These are phyloP conservation scores for Quercus variabilis DNA, from an alignment of 306 rosid species.

Conservation along the genomic window DNA sequence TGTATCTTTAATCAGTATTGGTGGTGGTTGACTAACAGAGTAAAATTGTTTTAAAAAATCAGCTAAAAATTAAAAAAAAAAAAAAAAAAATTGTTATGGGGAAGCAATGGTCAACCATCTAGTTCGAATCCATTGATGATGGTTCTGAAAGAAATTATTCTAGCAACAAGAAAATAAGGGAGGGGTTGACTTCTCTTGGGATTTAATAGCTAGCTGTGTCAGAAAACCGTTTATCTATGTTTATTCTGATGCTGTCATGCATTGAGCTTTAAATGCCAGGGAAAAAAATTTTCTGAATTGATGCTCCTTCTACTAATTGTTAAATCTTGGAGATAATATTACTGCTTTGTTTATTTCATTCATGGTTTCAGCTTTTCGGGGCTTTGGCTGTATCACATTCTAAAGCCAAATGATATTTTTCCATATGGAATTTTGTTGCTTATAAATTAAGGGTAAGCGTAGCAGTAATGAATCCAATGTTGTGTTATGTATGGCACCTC, in stretches of 20 bases:
- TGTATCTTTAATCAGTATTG: not conserved
- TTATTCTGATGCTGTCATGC: not conserved
- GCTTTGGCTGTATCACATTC: not conserved
- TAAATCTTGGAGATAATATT: not conserved
- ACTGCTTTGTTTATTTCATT: not conserved
- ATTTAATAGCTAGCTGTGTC: not conserved
- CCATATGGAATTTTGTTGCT: no score
- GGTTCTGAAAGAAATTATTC: not conserved
- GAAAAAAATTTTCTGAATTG: not conserved
- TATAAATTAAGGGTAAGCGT: no score
- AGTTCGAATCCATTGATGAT: not conserved
- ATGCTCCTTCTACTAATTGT: not conserved
- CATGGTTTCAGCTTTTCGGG: not conserved
- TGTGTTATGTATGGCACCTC: no score
- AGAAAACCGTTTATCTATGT: conserved; percentile 17
- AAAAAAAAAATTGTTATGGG: not conserved
- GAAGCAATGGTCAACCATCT: not conserved
- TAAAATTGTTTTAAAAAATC: not conserved
- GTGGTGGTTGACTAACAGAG: conserved; percentile 14
- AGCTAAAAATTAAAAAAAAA: no score
- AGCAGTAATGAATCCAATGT: no score
- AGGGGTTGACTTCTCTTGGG: not conserved
- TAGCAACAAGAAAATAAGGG: not conserved
- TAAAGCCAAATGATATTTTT: not conserved
- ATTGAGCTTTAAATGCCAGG: not conserved